phyloP scores from a whole-genome alignment of 371 early-diverging fungal species.

The Entomophthora muscae region DNA sequence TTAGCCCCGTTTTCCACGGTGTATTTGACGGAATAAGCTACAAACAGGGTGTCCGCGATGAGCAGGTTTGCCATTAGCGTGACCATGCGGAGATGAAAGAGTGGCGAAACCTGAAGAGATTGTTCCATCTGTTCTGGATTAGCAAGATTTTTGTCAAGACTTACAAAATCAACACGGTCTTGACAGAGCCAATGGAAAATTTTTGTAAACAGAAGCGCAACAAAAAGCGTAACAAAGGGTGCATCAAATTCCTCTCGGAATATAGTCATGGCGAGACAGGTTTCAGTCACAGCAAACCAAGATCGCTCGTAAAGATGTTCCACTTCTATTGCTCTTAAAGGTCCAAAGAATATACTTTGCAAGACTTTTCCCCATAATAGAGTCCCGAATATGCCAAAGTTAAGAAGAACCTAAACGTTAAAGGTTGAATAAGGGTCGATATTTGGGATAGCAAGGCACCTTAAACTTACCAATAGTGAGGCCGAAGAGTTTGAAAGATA shows the following conservation, averaged over 20 bases:
- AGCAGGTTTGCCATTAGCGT: slow-evolving; percentile 42
- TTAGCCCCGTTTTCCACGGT: slow-evolving; percentile 45
- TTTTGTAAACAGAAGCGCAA: slow-evolving; percentile 66
- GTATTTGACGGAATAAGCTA: slow-evolving; percentile 39
- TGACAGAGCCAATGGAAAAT: slow-evolving; percentile 90
- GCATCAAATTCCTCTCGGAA: slow-evolving; percentile 87
- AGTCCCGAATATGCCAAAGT: slow-evolving; percentile 58
- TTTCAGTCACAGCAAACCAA: slow-evolving; percentile 93
- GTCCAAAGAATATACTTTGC: slow-evolving; percentile 75
- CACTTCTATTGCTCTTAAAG: slow-evolving; percentile 73
- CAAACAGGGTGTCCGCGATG: slow-evolving; percentile 42
- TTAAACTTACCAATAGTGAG: slow-evolving; percentile 15
- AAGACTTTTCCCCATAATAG: slow-evolving; percentile 55
- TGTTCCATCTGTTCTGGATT: slow-evolving; percentile 66
- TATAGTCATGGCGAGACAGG: slow-evolving; percentile 86
- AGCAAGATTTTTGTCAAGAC: slow-evolving; percentile 12
- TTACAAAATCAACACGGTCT: slow-evolving; percentile 82
- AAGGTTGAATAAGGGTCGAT: neutral
- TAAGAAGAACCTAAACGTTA: slow-evolving; percentile 44
- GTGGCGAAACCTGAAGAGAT: slow-evolving; percentile 33
- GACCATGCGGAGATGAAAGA: slow-evolving; percentile 49
- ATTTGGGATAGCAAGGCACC: neutral
- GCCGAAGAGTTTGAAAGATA: slow-evolving; percentile 20
- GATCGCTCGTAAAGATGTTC: slow-evolving; percentile 88
- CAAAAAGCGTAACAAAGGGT: slow-evolving; percentile 64